Conservation (phyloP, 1,284 basidiomycete genomes). For the Cutaneotrichosporon mucoides region DNA sequence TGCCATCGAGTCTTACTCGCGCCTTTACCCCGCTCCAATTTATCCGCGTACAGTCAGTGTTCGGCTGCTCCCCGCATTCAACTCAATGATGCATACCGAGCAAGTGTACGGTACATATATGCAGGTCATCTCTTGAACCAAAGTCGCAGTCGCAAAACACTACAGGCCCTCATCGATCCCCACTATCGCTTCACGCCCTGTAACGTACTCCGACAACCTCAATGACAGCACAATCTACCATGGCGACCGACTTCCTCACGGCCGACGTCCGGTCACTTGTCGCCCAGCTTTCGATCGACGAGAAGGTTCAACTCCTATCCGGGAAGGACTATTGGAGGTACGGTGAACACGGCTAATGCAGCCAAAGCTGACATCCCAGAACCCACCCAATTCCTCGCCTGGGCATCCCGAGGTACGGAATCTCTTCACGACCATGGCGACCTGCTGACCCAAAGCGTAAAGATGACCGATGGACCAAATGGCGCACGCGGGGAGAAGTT, state of each 20-base stretch:
- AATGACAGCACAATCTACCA: background rate
- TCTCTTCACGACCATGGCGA: background rate
- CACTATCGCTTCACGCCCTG: too few species aligned
- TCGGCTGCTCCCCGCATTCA: too few species aligned
- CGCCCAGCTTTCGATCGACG: conserved; percentile 15
- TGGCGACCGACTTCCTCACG: conserved; percentile 9
- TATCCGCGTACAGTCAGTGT: too few species aligned
- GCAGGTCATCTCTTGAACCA: too few species aligned
- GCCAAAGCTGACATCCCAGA: conserved; percentile 7
- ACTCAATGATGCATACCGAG: too few species aligned
- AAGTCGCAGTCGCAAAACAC: too few species aligned
- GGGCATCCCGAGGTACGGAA: background rate
- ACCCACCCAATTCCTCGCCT: too few species aligned
- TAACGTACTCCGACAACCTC: too few species aligned
- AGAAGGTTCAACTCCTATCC: conserved; percentile 38
- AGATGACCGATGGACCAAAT: conserved; percentile 33
- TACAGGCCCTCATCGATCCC: too few species aligned
- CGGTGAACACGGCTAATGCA: background rate
- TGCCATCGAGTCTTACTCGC: too few species aligned
- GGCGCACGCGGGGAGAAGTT: conserved; percentile 29
- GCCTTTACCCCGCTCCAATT: too few species aligned
- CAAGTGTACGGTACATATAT: too few species aligned
- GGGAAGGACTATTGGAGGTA: conserved; percentile 39
- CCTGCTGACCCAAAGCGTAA: conserved; percentile 18
- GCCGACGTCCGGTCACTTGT: conserved; percentile 11